A percentile compares a stretch with the other conserved stretches of the same genome.
Conservation (phyloP, 768 basidiomycete genomes). For the Tulasnella sp. region DNA sequence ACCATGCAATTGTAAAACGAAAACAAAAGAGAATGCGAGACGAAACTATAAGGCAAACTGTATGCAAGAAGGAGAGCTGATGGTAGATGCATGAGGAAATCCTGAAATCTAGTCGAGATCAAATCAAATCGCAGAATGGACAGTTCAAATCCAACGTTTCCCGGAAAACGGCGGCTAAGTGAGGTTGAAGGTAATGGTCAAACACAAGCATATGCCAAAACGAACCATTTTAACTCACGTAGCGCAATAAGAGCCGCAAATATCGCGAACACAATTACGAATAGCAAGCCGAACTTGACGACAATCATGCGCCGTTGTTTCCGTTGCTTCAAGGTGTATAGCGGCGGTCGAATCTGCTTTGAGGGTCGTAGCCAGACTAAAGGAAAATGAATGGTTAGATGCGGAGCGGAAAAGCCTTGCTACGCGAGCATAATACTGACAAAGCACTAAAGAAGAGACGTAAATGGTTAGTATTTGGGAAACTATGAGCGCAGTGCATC, state of each 20-base stretch:
- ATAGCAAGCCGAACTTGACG: slow-evolving; percentile 74
- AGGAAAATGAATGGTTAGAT: no score
- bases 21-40: background rate
- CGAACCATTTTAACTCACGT: slow-evolving; percentile 43
- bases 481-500: no score
- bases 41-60: background rate
- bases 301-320: slow-evolving; percentile 85
- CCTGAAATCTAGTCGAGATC: background rate
- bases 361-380: slow-evolving; percentile 71
- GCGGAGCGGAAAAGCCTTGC: background rate
- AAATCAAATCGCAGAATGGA: slow-evolving; percentile 48
- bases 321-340: slow-evolving; percentile 84
- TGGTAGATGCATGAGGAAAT: background rate
- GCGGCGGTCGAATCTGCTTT: slow-evolving; percentile 84
- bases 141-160: slow-evolving; percentile 53
- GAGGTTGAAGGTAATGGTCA: slow-evolving; percentile 16
- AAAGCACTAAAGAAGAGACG: slow-evolving; percentile 21
- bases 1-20: background rate
- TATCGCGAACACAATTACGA: slow-evolving; percentile 51
- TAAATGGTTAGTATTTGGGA: no score
- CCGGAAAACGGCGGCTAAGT: slow-evolving; percentile 50
- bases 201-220: slow-evolving; percentile 10
- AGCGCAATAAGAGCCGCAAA: slow-evolving; percentile 70
- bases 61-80: background rate
- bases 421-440: slow-evolving; percentile 4